phyloP scores from a whole-genome alignment of 257 asterid species.

The Nicotiana noctiflora region DNA sequence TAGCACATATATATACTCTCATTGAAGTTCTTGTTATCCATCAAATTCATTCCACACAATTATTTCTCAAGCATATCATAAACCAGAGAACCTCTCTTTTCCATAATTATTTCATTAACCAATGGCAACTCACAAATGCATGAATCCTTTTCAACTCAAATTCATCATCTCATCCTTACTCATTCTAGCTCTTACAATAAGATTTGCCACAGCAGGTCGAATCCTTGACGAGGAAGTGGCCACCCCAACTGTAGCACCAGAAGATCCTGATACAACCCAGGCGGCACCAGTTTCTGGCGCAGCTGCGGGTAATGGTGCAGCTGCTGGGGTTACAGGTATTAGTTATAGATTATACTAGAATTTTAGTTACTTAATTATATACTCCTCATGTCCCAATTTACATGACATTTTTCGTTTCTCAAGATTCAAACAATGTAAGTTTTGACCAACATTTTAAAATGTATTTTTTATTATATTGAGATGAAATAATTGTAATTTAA shows the following conservation, averaged over 20 bases:
- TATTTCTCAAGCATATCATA: not conserved
- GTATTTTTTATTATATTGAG: too few relatives aligned
- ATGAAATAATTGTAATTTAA: too few relatives aligned
- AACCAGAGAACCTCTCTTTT: not conserved
- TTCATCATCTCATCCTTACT: conserved; percentile 5
- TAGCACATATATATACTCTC: not conserved
- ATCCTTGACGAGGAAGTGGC: conserved; percentile 29
- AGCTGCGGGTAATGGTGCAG: not conserved
- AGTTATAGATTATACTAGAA: not conserved
- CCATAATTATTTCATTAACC: not conserved
- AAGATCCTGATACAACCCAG: not conserved
- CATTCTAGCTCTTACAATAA: conserved; percentile 16
- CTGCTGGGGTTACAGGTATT: not conserved
- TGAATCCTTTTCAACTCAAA: not conserved
- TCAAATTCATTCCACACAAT: not conserved
- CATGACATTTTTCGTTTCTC: too few relatives aligned
- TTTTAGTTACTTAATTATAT: not conserved
- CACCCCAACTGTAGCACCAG: conserved; percentile 17
- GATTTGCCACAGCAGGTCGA: conserved; percentile 22
- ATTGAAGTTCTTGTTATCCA: not conserved
- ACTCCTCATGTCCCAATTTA: too few relatives aligned
- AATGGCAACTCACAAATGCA: not conserved
- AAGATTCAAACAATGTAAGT: too few relatives aligned
- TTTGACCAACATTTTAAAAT: too few relatives aligned
- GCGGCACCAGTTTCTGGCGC: conserved; percentile 14